Percentiles rank a stretch among this genome's conserved stretches.
Evolutionary conservation across 768 basidiomycete genomes (phyloP).

Genomic region (Piloderma croceum): DNA sequence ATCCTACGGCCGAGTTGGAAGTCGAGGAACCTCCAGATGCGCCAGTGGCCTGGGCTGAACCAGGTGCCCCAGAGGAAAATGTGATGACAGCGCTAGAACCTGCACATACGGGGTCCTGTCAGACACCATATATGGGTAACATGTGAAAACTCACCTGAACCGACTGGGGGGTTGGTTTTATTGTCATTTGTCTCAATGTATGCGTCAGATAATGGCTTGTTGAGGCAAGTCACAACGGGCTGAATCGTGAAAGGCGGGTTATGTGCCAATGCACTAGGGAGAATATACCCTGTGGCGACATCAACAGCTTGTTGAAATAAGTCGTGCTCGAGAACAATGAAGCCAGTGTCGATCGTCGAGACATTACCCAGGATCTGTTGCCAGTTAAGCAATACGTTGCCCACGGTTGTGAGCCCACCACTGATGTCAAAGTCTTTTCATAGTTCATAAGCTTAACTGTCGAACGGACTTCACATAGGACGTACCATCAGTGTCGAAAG

Average conservation of each 20-base stretch:
- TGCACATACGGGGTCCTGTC: neutral
- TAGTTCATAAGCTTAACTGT: constrained; percentile 4
- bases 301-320: constrained; percentile 82
- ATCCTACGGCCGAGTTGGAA: neutral
- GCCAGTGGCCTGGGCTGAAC: constrained; percentile 27
- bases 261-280: constrained; percentile 67
- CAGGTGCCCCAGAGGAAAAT: constrained; percentile 30
- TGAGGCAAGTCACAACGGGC: constrained; percentile 67
- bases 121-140: neutral
- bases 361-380: constrained; percentile 64
- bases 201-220: constrained; percentile 51
- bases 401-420: constrained; percentile 50
- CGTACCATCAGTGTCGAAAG: constrained; percentile 70
- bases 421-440: constrained; percentile 78
- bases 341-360: constrained; percentile 57
- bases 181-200: constrained; percentile 85
- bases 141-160: constrained; percentile 6
- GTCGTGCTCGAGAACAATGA: constrained; percentile 87
- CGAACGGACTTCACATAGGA: constrained; percentile 5
- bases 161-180: constrained; percentile 45
- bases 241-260: constrained; percentile 60
- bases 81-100: constrained; percentile 9
- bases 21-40: constrained; percentile 2
- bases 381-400: constrained; percentile 67
- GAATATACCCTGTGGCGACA: constrained; percentile 79